These are phyloP conservation scores for Candida sp. DNA, from an alignment of 1,139 yeast genomes.

Conservation along the genomic window DNA sequence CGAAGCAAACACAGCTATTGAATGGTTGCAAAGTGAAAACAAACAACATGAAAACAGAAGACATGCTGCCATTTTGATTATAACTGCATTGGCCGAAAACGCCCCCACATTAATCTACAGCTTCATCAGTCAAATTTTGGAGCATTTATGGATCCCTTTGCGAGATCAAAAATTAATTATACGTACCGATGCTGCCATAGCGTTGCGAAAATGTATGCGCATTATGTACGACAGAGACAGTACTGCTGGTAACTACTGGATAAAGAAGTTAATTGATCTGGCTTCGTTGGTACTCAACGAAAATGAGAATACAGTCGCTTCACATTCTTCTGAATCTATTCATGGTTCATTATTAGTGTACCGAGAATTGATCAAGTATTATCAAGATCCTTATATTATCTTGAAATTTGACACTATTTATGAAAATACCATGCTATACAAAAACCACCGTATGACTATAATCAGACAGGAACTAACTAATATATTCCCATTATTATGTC, in stretches of 20 bases:
- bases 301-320: conserved; percentile 20
- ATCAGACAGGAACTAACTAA: conserved; percentile 82
- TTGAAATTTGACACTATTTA: conserved; percentile 71
- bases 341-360: conserved; percentile 87
- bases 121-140: conserved; percentile 75
- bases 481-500: conserved; percentile 79
- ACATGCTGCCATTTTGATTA: conserved; percentile 86
- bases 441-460: conserved; percentile 71
- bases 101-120: conserved; percentile 83
- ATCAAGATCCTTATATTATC: conserved; percentile 48
- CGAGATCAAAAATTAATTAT: conserved; percentile 74
- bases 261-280: conserved; percentile 64
- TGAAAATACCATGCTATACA: conserved; percentile 70
- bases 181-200: conserved; percentile 80
- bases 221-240: conserved; percentile 79
- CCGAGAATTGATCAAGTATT: conserved; percentile 72
- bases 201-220: conserved; percentile 72
- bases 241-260: conserved; percentile 72
- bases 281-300: conserved; percentile 38
- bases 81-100: conserved; percentile 80
- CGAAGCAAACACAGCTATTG: conserved; percentile 86
- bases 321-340: conserved; percentile 58
- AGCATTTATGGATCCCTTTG: conserved; percentile 84
- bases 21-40: conserved; percentile 81
- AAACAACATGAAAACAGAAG: conserved; percentile 76